Conservation (phyloP, 1,284 basidiomycete species). For the Marasmius tenuissimus region DNA sequence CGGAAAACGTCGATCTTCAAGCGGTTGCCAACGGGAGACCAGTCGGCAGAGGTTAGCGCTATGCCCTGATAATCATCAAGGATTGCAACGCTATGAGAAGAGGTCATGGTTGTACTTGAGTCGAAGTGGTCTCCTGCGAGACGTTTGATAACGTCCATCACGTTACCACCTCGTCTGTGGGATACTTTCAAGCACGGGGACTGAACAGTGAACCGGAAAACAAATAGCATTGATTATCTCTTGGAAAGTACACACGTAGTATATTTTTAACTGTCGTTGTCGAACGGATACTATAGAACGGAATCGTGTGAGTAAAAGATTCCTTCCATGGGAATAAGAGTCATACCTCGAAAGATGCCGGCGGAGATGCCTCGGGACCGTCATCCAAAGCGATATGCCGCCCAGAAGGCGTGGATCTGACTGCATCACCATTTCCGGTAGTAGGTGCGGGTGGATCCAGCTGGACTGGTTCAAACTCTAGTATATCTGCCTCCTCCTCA, state of each 20-base stretch:
- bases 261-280: constrained; percentile 52
- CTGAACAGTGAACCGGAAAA: not conserved
- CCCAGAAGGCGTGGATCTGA: constrained; percentile 27
- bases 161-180: not conserved
- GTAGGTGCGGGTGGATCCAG: constrained; percentile 29
- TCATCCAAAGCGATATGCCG: constrained; percentile 69
- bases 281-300: constrained; percentile 56
- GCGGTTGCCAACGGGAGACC: constrained; percentile 42
- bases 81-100: constrained; percentile 42
- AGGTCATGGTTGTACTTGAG: constrained; percentile 7
- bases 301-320: constrained; percentile 17
- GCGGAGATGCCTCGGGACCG: constrained; percentile 75
- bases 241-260: constrained; percentile 8
- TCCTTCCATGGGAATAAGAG: constrained; percentile 2
- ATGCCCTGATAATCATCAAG: constrained; percentile 66
- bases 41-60: constrained; percentile 50
- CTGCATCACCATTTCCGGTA: constrained; percentile 19
- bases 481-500: constrained; percentile 68
- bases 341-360: constrained; percentile 78
- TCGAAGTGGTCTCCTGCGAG: not conserved
- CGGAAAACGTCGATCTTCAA: constrained; percentile 46
- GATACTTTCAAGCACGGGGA: not conserved
- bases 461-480: constrained; percentile 64
- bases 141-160: not conserved
- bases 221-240: constrained; percentile 1